Evolutionary conservation across 2,329 filamentous ascomycete species (phyloP), one percentile per base, ranked within the genome.

Genomic region (Cadophora sp.): DNA sequence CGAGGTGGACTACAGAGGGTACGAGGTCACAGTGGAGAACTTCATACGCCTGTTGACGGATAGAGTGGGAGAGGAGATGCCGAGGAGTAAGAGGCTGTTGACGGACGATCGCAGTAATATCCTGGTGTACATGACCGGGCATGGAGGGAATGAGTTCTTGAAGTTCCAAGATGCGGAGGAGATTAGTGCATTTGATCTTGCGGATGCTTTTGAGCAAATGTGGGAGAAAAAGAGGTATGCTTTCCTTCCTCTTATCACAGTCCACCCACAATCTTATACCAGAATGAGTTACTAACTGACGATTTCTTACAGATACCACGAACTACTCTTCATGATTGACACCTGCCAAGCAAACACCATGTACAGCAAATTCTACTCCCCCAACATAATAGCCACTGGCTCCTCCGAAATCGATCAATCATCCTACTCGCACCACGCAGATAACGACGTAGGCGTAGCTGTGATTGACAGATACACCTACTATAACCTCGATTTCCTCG

Each of bases 261-360:
- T 33, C 22, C 13, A 18, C 43, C n/a, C 16, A 30, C 36, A 24
- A n/a, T 41, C 6, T 9, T 41, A 18, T 43, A 27, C 2, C 13
- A 14, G 14, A 1, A 30, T 4, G 56, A 11, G 18, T n/a, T 16
- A 33, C 39, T 39, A 18, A 22, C 56, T 67, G 36, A 65, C 39
- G 4, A 4, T 13, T 41, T 11, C 5, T 13, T 43, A 39, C 71
- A 91, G 90, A 78, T 99, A 98, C 80, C 93, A 98, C 79, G 96
- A 99, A 80, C 89, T 99, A 73, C 87, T 99, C 66, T 99, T 99
- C 84, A 99, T 99, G 96, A 99, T 99, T 80, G 96, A 99, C 79
- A 99, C 96, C 0, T 99, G 96, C 82, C 96, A 99, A 82, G 96
- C 96, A 64, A 99, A 99, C 79, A 99, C 96, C 39, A 97, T 99